phyloP scores from a whole-genome alignment of 495 filamentous ascomycete genomes.

The Podospora anserina region DNA sequence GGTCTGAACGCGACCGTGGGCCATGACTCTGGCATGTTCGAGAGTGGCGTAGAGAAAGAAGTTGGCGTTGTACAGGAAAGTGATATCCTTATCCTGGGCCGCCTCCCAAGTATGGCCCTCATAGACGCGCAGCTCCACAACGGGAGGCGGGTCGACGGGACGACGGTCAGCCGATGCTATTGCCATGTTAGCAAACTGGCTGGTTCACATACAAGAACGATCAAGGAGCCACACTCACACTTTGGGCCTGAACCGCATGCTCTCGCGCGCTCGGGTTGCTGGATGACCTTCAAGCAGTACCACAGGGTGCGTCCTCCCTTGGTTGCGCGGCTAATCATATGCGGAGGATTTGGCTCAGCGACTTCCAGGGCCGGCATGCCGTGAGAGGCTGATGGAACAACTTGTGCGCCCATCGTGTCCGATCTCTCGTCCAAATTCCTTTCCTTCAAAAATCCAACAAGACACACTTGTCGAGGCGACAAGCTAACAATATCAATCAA shows the following conservation, averaged over 20 bases:
- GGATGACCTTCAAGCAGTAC: constrained; percentile 82
- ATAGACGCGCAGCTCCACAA: constrained; percentile 87
- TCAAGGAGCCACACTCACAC: constrained; percentile 55
- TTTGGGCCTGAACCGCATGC: constrained; percentile 95
- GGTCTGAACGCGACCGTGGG: constrained; percentile 69
- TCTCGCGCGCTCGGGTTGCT: constrained; percentile 92
- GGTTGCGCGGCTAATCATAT: constrained; percentile 55
- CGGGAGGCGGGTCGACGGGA: constrained; percentile 93
- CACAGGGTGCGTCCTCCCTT: constrained; percentile 76
- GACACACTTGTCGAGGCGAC: not conserved
- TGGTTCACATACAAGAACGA: not conserved
- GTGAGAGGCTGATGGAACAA: constrained; percentile 30
- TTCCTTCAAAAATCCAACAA: not conserved
- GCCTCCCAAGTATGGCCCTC: constrained; percentile 62
- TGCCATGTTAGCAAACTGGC: constrained; percentile 18
- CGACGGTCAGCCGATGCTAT: constrained; percentile 91
- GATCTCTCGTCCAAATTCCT: not conserved
- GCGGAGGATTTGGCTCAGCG: constrained; percentile 13
- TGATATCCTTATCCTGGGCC: constrained; percentile 73
- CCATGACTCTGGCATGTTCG: constrained; percentile 81
- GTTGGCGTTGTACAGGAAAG: constrained; percentile 90
- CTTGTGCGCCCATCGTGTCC: constrained; percentile 30
- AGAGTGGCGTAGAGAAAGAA: constrained; percentile 97
- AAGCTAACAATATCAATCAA: not conserved
- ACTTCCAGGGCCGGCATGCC: constrained; percentile 27